Conservation (phyloP, 2,329 filamentous ascomycete species). For the Sporothrix mexicana region DNA sequence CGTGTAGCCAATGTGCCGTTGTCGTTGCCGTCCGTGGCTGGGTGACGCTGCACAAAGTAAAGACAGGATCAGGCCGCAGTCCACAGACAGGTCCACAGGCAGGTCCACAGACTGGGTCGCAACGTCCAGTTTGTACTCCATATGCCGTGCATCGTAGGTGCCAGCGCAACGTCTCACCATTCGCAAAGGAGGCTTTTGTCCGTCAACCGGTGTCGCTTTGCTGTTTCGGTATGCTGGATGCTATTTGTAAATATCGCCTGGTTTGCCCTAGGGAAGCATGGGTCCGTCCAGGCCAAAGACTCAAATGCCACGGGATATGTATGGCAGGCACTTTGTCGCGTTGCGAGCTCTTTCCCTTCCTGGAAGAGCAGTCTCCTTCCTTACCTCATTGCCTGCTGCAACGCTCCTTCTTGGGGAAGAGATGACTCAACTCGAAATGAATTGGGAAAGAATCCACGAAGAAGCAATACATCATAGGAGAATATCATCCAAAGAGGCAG, state of each 20-base stretch:
- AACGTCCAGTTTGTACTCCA: neutral
- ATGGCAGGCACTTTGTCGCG: neutral
- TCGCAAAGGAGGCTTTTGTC: neutral
- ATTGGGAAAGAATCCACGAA: neutral
- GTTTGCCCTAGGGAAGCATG: too few species aligned
- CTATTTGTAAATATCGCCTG: neutral
- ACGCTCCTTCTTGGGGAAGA: neutral
- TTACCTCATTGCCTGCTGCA: neutral
- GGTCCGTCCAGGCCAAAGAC: too few species aligned
- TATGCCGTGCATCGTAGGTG: neutral
- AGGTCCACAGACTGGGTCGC: conserved; percentile 7
- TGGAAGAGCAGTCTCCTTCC: neutral
- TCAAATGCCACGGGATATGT: neutral
- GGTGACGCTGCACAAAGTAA: neutral
- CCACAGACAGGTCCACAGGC: neutral
- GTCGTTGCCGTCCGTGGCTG: conserved; percentile 3
- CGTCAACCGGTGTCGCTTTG: neutral
- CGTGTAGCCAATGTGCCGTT: conserved; percentile 9
- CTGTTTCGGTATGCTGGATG: neutral
- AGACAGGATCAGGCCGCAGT: conserved; percentile 16
- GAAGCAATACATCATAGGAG: neutral
- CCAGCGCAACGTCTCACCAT: neutral
- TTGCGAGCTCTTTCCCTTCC: neutral
- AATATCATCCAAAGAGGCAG: conserved; percentile 16
- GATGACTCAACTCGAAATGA: neutral